phyloP scores from a whole-genome alignment of 257 asterid genomes.

The Solanum lignicaule region DNA sequence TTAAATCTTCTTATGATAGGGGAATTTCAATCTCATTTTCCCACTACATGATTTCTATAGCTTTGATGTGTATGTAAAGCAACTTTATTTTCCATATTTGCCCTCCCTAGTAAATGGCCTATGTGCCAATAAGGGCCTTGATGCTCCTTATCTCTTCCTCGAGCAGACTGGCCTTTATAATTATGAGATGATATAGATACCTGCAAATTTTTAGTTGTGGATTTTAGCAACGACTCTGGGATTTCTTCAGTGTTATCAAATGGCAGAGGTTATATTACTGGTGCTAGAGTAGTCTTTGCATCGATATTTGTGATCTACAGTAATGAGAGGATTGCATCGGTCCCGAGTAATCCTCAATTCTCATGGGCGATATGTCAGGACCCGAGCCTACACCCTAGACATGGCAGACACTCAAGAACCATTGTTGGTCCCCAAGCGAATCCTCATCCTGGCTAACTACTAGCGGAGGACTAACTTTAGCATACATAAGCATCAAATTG shows the following conservation, averaged over 20 bases:
- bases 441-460: too few relatives aligned
- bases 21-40: background rate
- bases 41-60: too few relatives aligned
- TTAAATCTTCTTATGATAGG: background rate
- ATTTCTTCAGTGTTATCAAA: background rate
- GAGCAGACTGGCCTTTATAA: background rate
- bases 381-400: too few relatives aligned
- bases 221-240: background rate
- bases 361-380: background rate
- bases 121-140: background rate
- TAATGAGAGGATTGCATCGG: background rate
- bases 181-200: background rate
- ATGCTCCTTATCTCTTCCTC: background rate
- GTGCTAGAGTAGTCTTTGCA: background rate
- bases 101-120: background rate
- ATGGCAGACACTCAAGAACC: too few relatives aligned
- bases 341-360: background rate
- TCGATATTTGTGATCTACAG: background rate
- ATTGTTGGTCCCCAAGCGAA: too few relatives aligned
- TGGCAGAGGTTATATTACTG: background rate
- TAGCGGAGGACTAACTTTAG: too few relatives aligned
- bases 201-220: background rate
- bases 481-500: too few relatives aligned
- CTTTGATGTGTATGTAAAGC: too few relatives aligned
- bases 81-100: background rate